Evolutionary conservation across 176 grass and related monocot genomes (phyloP).

Genomic region (Oryza meyeriana): DNA sequence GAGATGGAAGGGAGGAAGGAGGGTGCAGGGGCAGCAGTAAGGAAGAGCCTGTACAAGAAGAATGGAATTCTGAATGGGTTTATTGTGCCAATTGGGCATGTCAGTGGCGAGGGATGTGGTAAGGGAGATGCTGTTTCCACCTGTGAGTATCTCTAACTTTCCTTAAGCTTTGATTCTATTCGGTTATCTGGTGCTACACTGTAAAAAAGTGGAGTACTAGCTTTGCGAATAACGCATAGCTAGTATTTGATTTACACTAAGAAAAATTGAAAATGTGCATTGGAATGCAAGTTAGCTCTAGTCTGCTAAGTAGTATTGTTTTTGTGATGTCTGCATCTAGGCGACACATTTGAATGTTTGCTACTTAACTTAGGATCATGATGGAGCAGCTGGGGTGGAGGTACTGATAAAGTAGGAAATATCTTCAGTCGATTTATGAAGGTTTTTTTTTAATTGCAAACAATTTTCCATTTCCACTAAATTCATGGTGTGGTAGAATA

Average conservation of each 20-base stretch:
- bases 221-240: background rate
- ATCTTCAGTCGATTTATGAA: background rate
- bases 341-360: background rate
- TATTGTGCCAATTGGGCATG: slow-evolving; percentile 29
- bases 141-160: slow-evolving; percentile 32
- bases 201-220: background rate
- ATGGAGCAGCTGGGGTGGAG: background rate
- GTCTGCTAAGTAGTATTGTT: background rate
- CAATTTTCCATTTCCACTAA: background rate
- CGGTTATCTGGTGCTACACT: background rate
- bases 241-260: background rate
- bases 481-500: background rate
- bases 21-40: slow-evolving; percentile 28
- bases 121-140: slow-evolving; percentile 37
- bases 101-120: slow-evolving; percentile 1
- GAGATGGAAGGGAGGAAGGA: slow-evolving; percentile 24
- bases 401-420: background rate
- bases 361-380: background rate
- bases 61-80: slow-evolving; percentile 62
- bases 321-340: background rate
- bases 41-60: slow-evolving; percentile 34
- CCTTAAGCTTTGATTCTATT: slow-evolving; percentile 8
- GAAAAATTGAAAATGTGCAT: background rate
- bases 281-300: background rate
- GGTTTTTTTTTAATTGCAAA: background rate